Evolutionary conservation across 2,329 filamentous ascomycete species (phyloP).

Genomic region (Aspergillus fumigatus): DNA sequence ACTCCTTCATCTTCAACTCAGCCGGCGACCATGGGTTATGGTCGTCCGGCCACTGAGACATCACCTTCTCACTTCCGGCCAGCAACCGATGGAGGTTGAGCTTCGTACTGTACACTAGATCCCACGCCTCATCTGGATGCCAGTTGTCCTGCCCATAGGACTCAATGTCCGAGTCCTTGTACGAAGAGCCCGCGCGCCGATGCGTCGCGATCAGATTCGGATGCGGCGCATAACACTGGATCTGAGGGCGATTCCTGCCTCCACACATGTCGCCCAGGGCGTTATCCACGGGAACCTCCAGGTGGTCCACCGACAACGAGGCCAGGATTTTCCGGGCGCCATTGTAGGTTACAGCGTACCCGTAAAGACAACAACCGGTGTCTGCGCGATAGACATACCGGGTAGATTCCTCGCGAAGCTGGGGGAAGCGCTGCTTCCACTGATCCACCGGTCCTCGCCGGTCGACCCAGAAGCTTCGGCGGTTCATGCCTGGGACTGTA

Average conservation of each 20-base stretch:
- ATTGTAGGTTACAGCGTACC: constrained; percentile 35
- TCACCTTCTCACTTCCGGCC: constrained; percentile 12
- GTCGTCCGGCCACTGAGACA: constrained; percentile 17
- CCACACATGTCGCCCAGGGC: constrained; percentile 47
- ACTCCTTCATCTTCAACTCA: constrained; percentile 11
- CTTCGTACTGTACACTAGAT: constrained; percentile 23
- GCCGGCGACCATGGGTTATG: constrained; percentile 17
- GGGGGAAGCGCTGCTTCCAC: constrained; percentile 4
- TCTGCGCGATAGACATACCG: constrained; percentile 32
- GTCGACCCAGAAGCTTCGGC: neutral
- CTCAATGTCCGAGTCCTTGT: constrained; percentile 27
- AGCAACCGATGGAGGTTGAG: constrained; percentile 22
- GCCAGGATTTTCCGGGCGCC: constrained; percentile 37
- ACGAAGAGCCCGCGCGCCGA: constrained; percentile 32
- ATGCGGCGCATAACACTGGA: constrained; percentile 38
- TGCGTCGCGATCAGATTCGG: constrained; percentile 48
- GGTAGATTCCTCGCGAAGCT: constrained; percentile 27
- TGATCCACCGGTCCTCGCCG: neutral
- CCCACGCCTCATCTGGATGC: constrained; percentile 13
- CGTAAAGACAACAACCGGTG: constrained; percentile 33
- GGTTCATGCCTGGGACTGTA: neutral
- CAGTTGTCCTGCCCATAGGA: constrained; percentile 11
- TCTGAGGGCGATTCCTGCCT: constrained; percentile 27
- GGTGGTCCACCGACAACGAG: constrained; percentile 23
- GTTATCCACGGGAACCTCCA: constrained; percentile 38